Evolutionary conservation across 176 grass and related monocot genomes (phyloP), one percentile per base, ranked within the genome.

Genomic region (Neostapfia colusana): DNA sequence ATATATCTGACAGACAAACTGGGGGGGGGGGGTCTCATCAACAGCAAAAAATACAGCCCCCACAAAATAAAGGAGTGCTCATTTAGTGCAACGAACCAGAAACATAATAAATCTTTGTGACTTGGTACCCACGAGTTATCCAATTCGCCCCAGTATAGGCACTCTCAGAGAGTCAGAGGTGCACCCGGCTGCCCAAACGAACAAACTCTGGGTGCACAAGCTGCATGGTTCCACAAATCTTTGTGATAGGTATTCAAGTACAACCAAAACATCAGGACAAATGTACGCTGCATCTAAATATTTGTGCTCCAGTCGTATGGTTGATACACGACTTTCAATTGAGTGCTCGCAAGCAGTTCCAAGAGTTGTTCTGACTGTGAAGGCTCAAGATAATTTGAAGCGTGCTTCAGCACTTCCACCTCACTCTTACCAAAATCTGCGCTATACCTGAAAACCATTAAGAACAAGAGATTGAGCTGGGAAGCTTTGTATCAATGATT

Each of bases 341-440:
- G 89, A 66, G 82, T 88, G 74, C 69, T 89, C 11, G 82, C 81
- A 37, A 97, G 94, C 58, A 93, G 75, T 79, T 93, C 88, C 76
- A 97, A 55, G 45, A 97, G 65, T 63, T 89, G 84, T 78, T 84
- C 89, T 0, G 90, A 91, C 17, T 87, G 82, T 63, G 49, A 73
- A n/a, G 88, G 45, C 20, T 88, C 91, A 11, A 93, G 81, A 83
- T 97, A 97, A 66, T 97, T 97, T 23, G 89, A 89, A 10, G 91
- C 91, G 72, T 97, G 94, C 79, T 97, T 97, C 70, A 97, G 63
- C 43, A 97, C 84, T 72, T 93, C 94, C 2, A 43, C 78, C 82
- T 97, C 94, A 42, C 85, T 91, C 72, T 93, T 97, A 26, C 94
- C 94, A 73, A 97, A 97, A 76, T 97, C 94, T 28, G 71, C 36